A percentile compares a stretch with the other conserved stretches of the same genome.
Conservation (phyloP, 2,329 filamentous ascomycete species). For the Penicillium italicum region DNA sequence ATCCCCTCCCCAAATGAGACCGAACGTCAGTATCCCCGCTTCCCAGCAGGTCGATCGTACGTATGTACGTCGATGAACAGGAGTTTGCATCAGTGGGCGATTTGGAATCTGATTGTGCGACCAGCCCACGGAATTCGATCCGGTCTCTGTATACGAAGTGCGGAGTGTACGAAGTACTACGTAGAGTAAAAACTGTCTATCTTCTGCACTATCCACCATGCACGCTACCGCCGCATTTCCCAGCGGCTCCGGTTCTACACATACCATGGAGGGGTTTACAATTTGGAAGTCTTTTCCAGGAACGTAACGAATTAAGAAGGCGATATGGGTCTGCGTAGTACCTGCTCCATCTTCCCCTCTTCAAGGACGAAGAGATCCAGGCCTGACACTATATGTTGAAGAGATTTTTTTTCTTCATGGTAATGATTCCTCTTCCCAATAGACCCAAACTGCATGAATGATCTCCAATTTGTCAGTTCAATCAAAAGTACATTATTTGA, state of each 20-base stretch:
- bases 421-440: no score
- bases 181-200: neutral
- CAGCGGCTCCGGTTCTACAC: neutral
- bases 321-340: neutral
- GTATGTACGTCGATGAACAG: neutral
- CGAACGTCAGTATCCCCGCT: neutral
- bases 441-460: neutral
- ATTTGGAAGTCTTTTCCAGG: neutral
- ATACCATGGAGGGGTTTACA: neutral
- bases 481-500: neutral
- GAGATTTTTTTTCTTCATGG: neutral
- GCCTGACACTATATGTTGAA: neutral
- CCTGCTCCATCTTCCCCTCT: neutral
- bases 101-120: neutral
- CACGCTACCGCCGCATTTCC: neutral
- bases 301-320: neutral
- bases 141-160: neutral
- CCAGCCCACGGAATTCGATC: neutral
- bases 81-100: neutral
- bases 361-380: neutral
- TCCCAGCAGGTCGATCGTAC: conserved; percentile 3
- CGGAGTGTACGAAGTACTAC: no score
- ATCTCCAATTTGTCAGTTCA: neutral
- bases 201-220: neutral
- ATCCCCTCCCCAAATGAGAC: neutral